These are phyloP conservation scores for Cystobasidium slooffiae DNA, from an alignment of 1,284 basidiomycete genomes.

Conservation along the genomic window DNA sequence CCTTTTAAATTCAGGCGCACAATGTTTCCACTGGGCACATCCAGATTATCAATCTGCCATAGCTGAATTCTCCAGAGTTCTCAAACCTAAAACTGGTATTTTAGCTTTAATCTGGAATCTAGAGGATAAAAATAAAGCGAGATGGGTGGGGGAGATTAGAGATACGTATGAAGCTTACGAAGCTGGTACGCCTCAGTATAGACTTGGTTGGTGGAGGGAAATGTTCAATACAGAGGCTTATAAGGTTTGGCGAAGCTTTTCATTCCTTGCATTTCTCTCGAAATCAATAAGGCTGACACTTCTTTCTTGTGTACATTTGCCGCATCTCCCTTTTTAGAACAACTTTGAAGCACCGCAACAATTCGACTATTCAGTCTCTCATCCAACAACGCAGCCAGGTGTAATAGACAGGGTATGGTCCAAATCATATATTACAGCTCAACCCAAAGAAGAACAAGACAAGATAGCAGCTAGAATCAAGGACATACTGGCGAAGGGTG, in stretches of 20 bases:
- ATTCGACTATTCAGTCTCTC: constrained; percentile 18
- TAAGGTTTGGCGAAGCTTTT: neutral
- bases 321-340: neutral
- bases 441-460: constrained; percentile 44
- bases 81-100: constrained; percentile 54
- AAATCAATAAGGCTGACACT: neutral
- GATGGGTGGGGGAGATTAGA: constrained; percentile 50
- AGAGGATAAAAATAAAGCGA: constrained; percentile 46
- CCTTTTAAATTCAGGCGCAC: constrained; percentile 35
- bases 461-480: constrained; percentile 40
- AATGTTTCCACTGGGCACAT: constrained; percentile 51
- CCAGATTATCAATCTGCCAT: constrained; percentile 44
- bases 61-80: constrained; percentile 56
- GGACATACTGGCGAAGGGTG: constrained; percentile 40
- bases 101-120: constrained; percentile 55
- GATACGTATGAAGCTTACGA: constrained; percentile 51
- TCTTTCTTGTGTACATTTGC: neutral
- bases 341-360: constrained; percentile 36
- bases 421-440: constrained; percentile 51
- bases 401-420: constrained; percentile 50
- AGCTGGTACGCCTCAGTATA: constrained; percentile 48
- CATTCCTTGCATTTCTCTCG: neutral
- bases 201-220: constrained; percentile 46
- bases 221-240: constrained; percentile 45
- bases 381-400: constrained; percentile 44